Evolutionary conservation across 495 filamentous ascomycete genomes (phyloP).

Genomic region (Emericellopsis terricola): DNA sequence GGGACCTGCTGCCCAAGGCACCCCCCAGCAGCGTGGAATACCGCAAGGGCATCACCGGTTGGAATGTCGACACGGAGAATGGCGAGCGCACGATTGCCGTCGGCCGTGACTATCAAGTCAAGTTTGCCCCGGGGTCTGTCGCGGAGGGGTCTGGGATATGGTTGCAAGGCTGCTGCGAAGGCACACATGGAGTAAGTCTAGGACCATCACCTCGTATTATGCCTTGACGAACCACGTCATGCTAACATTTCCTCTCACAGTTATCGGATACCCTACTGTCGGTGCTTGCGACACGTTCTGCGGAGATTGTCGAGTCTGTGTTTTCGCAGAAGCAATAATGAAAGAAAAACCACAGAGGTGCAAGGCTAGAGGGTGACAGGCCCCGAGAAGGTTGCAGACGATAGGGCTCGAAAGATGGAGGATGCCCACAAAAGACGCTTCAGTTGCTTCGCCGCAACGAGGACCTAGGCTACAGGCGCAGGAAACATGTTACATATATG

Average conservation of each 20-base stretch:
- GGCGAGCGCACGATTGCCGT: constrained; percentile 11
- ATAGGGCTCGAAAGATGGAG: too few relatives aligned
- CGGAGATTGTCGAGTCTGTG: constrained; percentile 60
- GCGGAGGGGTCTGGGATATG: constrained; percentile 57
- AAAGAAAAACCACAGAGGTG: background rate
- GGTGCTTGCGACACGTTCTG: constrained; percentile 55
- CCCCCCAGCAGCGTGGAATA: background rate
- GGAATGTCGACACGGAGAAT: constrained; percentile 12
- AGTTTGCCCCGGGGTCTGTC: constrained; percentile 47
- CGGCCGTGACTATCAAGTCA: constrained; percentile 54
- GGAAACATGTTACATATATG: too few relatives aligned
- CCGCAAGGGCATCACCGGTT: constrained; percentile 8
- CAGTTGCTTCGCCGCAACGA: too few relatives aligned
- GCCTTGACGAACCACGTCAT: too few relatives aligned
- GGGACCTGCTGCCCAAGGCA: constrained; percentile 38
- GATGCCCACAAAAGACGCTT: too few relatives aligned
- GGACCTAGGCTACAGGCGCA: too few relatives aligned
- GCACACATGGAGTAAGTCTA: constrained; percentile 63
- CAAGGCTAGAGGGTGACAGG: too few relatives aligned
- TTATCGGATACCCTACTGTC: constrained; percentile 67
- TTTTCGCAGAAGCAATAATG: constrained; percentile 27
- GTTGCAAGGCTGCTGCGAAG: constrained; percentile 90
- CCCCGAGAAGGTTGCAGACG: too few relatives aligned
- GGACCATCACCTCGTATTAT: too few relatives aligned
- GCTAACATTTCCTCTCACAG: too few relatives aligned